These are phyloP conservation scores for Ambispora gerdemannii DNA, from an alignment of 192 early-diverging fungal species.

Conservation along the genomic window DNA sequence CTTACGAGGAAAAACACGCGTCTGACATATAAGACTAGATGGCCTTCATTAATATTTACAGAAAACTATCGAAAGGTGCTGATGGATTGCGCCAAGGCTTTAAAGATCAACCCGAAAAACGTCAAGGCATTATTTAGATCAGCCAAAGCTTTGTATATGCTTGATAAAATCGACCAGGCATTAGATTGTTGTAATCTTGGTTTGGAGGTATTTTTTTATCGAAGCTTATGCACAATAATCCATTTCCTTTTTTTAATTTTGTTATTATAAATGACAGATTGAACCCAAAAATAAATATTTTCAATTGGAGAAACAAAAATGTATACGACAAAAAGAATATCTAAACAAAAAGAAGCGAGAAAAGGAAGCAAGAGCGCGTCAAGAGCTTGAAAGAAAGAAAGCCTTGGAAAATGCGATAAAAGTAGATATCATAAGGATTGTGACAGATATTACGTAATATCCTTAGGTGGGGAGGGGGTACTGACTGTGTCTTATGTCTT, in stretches of 20 bases:
- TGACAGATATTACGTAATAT: no score
- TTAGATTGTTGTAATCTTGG: slow-evolving; percentile 80
- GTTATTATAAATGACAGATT: not conserved
- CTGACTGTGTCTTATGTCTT: no score
- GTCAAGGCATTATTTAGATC: slow-evolving; percentile 94
- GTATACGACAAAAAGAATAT: slow-evolving; percentile 39
- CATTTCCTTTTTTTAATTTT: not conserved
- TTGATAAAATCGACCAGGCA: slow-evolving; percentile 85
- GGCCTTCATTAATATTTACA: slow-evolving; percentile 23
- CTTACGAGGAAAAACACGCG: no score
- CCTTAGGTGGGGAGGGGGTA: no score
- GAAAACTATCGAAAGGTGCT: slow-evolving; percentile 86
- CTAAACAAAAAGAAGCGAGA: slow-evolving; percentile 48
- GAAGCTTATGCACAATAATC: not conserved
- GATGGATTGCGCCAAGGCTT: slow-evolving; percentile 83
- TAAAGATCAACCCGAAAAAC: slow-evolving; percentile 74
- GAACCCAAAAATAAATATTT: slow-evolving; percentile 33
- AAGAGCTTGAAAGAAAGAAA: slow-evolving; percentile 49
- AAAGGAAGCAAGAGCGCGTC: slow-evolving; percentile 45
- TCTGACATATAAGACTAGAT: not conserved
- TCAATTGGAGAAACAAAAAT: slow-evolving; percentile 33
- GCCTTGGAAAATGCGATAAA: slow-evolving; percentile 50
- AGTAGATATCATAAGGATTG: no score
- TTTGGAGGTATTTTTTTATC: slow-evolving; percentile 57
- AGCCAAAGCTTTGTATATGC: slow-evolving; percentile 68